Conservation (phyloP, 2,329 filamentous ascomycete species). For the Talaromyces sp. region DNA sequence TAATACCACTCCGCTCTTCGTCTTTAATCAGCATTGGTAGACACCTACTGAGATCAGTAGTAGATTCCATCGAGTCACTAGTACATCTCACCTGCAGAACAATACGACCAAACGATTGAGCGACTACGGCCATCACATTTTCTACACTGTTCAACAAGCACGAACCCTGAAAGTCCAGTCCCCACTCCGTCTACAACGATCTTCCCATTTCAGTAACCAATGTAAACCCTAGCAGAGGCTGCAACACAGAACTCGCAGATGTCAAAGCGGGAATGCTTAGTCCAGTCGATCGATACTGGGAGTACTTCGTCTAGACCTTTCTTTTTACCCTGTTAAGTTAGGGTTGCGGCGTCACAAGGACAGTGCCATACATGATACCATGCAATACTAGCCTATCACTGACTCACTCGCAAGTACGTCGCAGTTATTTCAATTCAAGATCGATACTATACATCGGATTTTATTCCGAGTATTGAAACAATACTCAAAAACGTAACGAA, state of each 20-base stretch:
- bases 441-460: background rate
- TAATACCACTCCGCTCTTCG: constrained; percentile 2
- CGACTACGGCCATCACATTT: background rate
- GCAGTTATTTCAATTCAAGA: too few relatives aligned
- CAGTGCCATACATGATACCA: background rate
- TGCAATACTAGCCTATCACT: background rate
- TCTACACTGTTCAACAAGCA: background rate
- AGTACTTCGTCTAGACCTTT: background rate
- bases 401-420: background rate
- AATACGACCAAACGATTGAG: background rate
- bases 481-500: background rate
- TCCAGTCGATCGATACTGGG: background rate
- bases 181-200: background rate
- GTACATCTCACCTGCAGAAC: background rate
- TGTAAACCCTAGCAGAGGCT: background rate
- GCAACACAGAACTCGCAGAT: background rate
- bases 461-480: background rate
- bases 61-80: background rate
- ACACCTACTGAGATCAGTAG: background rate
- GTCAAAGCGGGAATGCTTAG: background rate
- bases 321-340: background rate
- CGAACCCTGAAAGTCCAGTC: background rate
- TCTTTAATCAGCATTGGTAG: too few relatives aligned
- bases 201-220: constrained; percentile 1
- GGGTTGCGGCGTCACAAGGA: constrained; percentile 12